These are phyloP conservation scores for Neurospora hispaniola DNA, from an alignment of 495 filamentous ascomycete species.

Conservation along the genomic window DNA sequence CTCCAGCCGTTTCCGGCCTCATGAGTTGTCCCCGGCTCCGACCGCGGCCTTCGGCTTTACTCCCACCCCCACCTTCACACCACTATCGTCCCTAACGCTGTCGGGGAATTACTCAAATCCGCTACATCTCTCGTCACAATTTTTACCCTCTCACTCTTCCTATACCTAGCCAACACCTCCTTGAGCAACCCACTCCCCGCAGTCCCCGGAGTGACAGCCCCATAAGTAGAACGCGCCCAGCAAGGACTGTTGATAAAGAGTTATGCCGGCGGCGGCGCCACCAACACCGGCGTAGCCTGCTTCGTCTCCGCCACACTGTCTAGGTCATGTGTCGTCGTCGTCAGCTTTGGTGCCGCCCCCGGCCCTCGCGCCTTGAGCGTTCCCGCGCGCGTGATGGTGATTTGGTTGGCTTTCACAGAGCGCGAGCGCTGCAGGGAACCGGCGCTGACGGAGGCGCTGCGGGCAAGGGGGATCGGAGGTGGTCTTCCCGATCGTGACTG, in stretches of 20 bases:
- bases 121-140: not conserved
- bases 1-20: not conserved
- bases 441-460: conserved; percentile 3
- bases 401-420: conserved; percentile 3
- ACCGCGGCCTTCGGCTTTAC: not conserved
- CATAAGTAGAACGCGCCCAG: not conserved
- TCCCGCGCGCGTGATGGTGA: not conserved
- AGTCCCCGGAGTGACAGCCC: not conserved
- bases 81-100: not conserved
- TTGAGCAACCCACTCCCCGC: not conserved
- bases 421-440: conserved; percentile 1
- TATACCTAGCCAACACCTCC: not conserved
- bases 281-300: conserved; percentile 24
- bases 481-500: conserved; percentile 11
- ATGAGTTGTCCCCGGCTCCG: not conserved
- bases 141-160: not conserved
- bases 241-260: not conserved
- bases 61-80: not conserved
- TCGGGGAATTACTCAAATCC: not conserved
- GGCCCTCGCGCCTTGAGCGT: conserved; percentile 1
- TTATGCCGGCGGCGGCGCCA: conserved; percentile 11
- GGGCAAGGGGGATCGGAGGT: conserved; percentile 1
- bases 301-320: conserved; percentile 29
- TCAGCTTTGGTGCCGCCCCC: conserved; percentile 13
- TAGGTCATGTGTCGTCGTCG: conserved; percentile 10